Percentiles rank a stretch among this genome's conserved stretches.
Conservation (phyloP, 2,329 filamentous ascomycete genomes). For the Ophiosphaerella narmari region DNA sequence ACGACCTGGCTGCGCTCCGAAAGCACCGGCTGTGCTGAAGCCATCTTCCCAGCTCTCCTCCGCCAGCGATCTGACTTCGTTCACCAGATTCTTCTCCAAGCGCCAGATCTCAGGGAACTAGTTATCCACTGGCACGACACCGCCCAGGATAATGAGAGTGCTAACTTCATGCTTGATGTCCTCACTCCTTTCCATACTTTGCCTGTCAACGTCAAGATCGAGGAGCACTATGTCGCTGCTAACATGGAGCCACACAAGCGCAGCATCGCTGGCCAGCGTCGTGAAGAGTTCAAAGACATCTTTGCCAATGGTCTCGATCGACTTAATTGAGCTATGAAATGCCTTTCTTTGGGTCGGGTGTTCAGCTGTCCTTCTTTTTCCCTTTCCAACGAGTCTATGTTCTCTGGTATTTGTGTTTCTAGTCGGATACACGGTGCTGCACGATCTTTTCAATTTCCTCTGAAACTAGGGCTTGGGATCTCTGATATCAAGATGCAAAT, state of each 20-base stretch:
- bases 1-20: slow-evolving; percentile 36
- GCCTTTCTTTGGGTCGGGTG: too few relatives aligned
- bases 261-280: slow-evolving; percentile 33
- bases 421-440: too few relatives aligned
- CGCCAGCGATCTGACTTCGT: slow-evolving; percentile 30
- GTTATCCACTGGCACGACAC: slow-evolving; percentile 42
- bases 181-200: slow-evolving; percentile 29
- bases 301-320: slow-evolving; percentile 20
- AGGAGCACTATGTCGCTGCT: slow-evolving; percentile 33
- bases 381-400: too few relatives aligned
- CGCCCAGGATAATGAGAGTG: slow-evolving; percentile 25
- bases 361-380: too few relatives aligned
- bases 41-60: slow-evolving; percentile 35
- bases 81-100: slow-evolving; percentile 25
- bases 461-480: too few relatives aligned
- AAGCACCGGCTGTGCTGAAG: slow-evolving; percentile 15
- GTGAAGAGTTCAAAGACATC: slow-evolving; percentile 39
- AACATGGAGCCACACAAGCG: slow-evolving; percentile 27
- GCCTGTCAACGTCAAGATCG: slow-evolving; percentile 23
- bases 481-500: too few relatives aligned
- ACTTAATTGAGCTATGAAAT: neutral
- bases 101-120: slow-evolving; percentile 32
- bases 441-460: too few relatives aligned
- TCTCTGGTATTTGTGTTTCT: too few relatives aligned
- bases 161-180: slow-evolving; percentile 26